Base-by-base conservation (phyloP, 331 rosid genomes). In the Stylosanthes scabra region DNA sequence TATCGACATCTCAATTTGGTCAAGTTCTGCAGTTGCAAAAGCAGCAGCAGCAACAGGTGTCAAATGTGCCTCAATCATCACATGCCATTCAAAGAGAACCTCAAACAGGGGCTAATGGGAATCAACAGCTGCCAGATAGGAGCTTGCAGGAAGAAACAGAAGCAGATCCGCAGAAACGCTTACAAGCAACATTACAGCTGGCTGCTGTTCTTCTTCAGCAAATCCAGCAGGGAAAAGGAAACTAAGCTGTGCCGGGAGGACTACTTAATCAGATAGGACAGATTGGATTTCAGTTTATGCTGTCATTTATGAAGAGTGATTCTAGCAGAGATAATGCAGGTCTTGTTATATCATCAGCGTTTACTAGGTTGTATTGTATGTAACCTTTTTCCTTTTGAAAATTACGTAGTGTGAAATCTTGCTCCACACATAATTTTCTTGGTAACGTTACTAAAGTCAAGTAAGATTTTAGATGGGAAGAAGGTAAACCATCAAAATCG, bases 201-300 rank as follows among this genome's bases (percentile, higher is more conserved):
- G 99, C 99, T 6, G 93, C 99, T 58, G 93, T 85, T 74, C 97
- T 95, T 84, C 97, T 95, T 74, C 91, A 90, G 83, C 96, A 91
- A 84, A 88, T 91, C 80, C 99, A 91, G 70, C 93, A 92, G 78
- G 97, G 93, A 44, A 90, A 91, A 73, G 83, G 86, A 86, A 90
- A 81, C 84, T 95, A 78, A 88, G 11, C 45, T 59, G 34, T 40
- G 52, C 54, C 11, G 16, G 60, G 55, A 62, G 74, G 72, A 58
- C 59, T 9, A 44, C 37, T 27, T 20, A 9, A 59, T 55, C 76
- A 59, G 70, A 58, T 54, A 6, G 54, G 47, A 51, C 63, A 66
- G 55, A 47, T 55, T 41, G 34, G 67, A 54, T 71, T 67, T 41
- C 4, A 9, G 50, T 61, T 40, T 40, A 74, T 67, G 70, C 70